Base-by-base conservation (phyloP, 441 rosid genomes). In the Gossypium davidsonii region DNA sequence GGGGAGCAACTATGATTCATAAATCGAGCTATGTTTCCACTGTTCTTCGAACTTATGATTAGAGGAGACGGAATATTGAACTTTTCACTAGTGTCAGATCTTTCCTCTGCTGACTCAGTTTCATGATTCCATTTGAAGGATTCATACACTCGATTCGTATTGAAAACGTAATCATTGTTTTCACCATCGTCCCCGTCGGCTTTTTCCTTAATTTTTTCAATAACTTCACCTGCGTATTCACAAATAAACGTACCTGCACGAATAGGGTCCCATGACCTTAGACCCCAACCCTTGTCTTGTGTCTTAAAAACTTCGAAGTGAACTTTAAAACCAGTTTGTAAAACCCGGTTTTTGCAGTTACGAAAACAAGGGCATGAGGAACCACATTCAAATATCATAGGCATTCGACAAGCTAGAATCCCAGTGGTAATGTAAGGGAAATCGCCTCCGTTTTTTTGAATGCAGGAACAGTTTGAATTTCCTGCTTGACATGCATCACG, bases 1-100 rank as follows among this genome's bases (percentile, higher is more conserved):
- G 88, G 84, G 18, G 80, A 78, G 83, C 91, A 87, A 53, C 89
- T 87, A 7, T 87, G 89, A 56, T 87, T 87, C 85, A 87, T 84
- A 55, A 87, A 87, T 48, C 89, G 82, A 80, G 88, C 86, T 26
- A 87, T 86, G 74, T 87, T 87, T 12, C 91, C 91, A 17, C 34
- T 72, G 26, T 71, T 62, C 49, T 81, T 84, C 25, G 87, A 77
- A 79, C 77, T 79, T 68, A 87, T 84, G 25, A 81, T 37, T 14
- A 87, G 67, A 61, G 89, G 84, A 69, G 80, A 78, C 61, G 86
- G 83, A 62, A 84, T 74, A 20, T 76, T 31, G 17, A 63, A 79
- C 49, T 78, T 77, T 66, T 83, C 81, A 0, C 64, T 52, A 17
- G 71, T 8, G 48, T 70, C 81, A 2, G 62, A 23, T 10, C 62